These are phyloP conservation scores for Candida corydali DNA, from an alignment of 805 yeast genomes.

Conservation along the genomic window DNA sequence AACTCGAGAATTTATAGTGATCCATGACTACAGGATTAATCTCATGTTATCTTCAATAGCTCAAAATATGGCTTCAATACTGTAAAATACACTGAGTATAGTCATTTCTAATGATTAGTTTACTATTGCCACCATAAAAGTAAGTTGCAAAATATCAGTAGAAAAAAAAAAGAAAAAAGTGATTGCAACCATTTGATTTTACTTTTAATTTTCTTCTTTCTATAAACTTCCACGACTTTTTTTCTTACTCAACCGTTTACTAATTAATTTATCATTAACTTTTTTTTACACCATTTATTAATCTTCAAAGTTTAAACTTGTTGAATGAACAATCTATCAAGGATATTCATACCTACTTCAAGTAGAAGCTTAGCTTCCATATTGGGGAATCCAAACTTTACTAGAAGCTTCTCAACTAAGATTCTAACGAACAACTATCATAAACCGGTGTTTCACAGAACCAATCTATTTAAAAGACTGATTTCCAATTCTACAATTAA, in stretches of 20 bases:
- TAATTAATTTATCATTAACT: neutral
- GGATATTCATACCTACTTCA: neutral
- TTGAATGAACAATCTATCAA: constrained; percentile 3
- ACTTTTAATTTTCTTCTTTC: no score
- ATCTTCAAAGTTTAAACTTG: no score
- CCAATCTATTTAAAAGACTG: neutral
- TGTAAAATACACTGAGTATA: no score
- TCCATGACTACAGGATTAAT: no score
- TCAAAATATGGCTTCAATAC: no score
- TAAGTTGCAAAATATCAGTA: no score
- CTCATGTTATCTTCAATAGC: no score
- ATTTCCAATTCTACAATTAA: constrained; percentile 16
- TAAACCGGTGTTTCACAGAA: neutral
- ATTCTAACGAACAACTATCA: neutral
- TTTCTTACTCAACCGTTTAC: neutral
- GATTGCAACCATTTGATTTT: no score
- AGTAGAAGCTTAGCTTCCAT: neutral
- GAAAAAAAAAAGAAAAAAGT: no score
- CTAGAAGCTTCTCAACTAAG: constrained; percentile 1
- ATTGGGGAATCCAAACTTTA: neutral
- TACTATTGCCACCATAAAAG: no score
- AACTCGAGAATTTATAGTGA: no score
- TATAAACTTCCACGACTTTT: neutral
- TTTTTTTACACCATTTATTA: neutral
- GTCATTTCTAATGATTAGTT: no score